Evolutionary conservation across 129 eudicot species (phyloP), one percentile per base, ranked within the genome.

Genomic region (Solidago caesia): DNA sequence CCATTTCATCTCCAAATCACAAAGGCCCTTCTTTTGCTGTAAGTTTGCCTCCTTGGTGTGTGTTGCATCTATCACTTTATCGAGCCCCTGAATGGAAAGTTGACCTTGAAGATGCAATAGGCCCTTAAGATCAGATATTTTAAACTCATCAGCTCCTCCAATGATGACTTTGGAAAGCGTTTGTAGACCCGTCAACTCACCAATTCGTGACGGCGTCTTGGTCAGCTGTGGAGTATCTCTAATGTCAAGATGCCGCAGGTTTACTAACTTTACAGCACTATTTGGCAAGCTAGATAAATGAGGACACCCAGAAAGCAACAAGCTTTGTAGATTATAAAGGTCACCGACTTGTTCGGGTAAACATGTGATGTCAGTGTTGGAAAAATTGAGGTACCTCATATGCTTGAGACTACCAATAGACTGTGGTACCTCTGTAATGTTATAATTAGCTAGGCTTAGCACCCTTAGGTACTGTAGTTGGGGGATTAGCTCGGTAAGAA

Each of bases 221-320:
- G 67, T 70, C 55, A 81, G 75, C 15, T 68, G 67, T 52, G 75
- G 73, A 12, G 88, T 84, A 27, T 68, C 58, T 13, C 73, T 58
- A 49, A 72, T 76, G 33, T 86, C 83, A 49, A 82, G 85, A 77
- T 83, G 85, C 4, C 87, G 78, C 16, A 86, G 62, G 70, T 74
- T 80, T 4, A 66, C 39, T 29, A 86, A 55, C 33, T 77, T 29
- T 25, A 68, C 71, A 15, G 64, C 1, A 6, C 55, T 29, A 4
- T 73, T 25, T 15, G 85, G 85, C 74, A 82, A 33, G 74, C 68
- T 73, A 47, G 14, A 14, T 49, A 83, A 51, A 41, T 12, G 8
- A 1, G 58, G 57, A 39, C 90, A 86, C 45, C 75, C 70, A 21
- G 63, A 5, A 42, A 83, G 33, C 15, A 79, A 58, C 64, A 86